Evolutionary conservation across 2,329 filamentous ascomycete genomes (phyloP).

Genomic region (Aspergillus brunneoviolaceus): DNA sequence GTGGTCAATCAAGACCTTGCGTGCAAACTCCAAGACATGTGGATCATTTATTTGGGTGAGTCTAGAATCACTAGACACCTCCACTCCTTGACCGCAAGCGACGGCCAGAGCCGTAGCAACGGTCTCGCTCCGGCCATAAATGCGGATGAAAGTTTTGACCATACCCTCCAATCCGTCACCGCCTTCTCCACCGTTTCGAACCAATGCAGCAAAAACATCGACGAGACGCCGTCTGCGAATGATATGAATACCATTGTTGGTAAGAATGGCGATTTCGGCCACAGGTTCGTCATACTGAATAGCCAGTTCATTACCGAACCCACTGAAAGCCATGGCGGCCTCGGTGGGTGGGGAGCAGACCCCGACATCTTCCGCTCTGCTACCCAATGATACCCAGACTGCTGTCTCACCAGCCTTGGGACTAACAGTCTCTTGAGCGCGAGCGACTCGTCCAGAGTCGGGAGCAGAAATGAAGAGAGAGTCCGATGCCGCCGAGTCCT

Average conservation of each 20-base stretch:
- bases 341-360: constrained; percentile 71
- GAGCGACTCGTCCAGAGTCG: constrained; percentile 80
- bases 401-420: constrained; percentile 74
- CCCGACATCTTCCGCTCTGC: constrained; percentile 75
- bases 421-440: constrained; percentile 51
- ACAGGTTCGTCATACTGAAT: constrained; percentile 87
- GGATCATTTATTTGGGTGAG: constrained; percentile 74
- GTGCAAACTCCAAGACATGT: constrained; percentile 78
- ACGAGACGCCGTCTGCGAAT: constrained; percentile 81
- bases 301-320: constrained; percentile 92
- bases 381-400: constrained; percentile 73
- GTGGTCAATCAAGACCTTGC: constrained; percentile 86
- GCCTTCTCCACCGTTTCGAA: constrained; percentile 69
- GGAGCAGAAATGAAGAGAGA: constrained; percentile 80
- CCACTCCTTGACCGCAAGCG: constrained; percentile 87
- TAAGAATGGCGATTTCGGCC: constrained; percentile 85
- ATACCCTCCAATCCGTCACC: constrained; percentile 75
- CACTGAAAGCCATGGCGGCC: constrained; percentile 65
- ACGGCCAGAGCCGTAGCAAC: constrained; percentile 90
- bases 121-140: constrained; percentile 85
- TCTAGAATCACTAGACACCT: constrained; percentile 70
- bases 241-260: constrained; percentile 85
- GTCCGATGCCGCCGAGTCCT: constrained; percentile 60
- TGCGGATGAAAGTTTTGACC: constrained; percentile 76
- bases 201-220: constrained; percentile 83